phyloP scores from a whole-genome alignment of 805 yeast genomes.

The Pichia pseudocactophila region DNA sequence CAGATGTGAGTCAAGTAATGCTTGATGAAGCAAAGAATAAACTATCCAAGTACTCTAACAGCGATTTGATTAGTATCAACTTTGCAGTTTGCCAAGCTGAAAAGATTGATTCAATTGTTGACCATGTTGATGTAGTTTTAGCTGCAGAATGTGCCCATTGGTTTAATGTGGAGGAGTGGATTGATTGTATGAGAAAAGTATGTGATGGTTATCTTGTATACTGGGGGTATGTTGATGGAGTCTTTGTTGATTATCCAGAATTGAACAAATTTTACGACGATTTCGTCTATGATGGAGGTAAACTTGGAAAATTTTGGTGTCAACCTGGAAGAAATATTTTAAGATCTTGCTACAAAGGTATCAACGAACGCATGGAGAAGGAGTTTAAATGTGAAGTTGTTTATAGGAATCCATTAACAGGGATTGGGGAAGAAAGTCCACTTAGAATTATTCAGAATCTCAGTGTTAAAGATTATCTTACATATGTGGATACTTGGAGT shows the following conservation, averaged over 20 bases:
- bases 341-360: constrained; percentile 33
- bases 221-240: constrained; percentile 76
- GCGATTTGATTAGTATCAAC: constrained; percentile 2
- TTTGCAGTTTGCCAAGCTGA: constrained; percentile 19
- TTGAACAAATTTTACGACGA: constrained; percentile 38
- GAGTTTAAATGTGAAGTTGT: constrained; percentile 25
- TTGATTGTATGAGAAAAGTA: constrained; percentile 27
- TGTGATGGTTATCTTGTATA: constrained; percentile 45
- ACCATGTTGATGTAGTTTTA: constrained; percentile 48
- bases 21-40: constrained; percentile 30
- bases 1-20: constrained; percentile 43
- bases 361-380: constrained; percentile 24
- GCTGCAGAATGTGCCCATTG: constrained; percentile 89
- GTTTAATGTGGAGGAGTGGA: constrained; percentile 35
- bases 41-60: neutral
- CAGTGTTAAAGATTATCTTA: constrained; percentile 37
- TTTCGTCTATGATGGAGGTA: constrained; percentile 34
- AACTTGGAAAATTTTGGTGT: constrained; percentile 72
- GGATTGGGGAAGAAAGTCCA: neutral
- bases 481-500: constrained; percentile 64
- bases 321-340: constrained; percentile 67
- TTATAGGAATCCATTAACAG: constrained; percentile 22
- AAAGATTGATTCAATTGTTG: constrained; percentile 13
- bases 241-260: constrained; percentile 38
- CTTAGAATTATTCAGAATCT: constrained; percentile 30